Evolutionary conservation across 805 yeast species (phyloP).

Genomic region (Tetrapisispora iriomotensis): DNA sequence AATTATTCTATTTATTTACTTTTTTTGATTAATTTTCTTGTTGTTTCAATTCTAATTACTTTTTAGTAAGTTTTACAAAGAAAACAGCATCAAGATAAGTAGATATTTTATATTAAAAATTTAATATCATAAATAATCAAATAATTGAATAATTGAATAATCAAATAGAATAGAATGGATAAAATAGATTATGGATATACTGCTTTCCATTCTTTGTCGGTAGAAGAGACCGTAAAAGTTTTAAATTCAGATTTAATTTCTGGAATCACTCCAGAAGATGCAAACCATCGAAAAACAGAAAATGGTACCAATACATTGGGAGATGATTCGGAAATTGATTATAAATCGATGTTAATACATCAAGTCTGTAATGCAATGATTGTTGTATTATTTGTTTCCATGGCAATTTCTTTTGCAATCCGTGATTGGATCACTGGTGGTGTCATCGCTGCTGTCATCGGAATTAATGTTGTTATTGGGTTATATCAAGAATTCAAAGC

Average conservation of each 20-base stretch:
- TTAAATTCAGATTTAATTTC: constrained; percentile 46
- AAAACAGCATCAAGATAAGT: too few relatives aligned
- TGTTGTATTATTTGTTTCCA: constrained; percentile 77
- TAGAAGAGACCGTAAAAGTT: constrained; percentile 50
- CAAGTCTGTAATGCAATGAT: constrained; percentile 91
- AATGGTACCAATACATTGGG: constrained; percentile 76
- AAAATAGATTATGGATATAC: constrained; percentile 6
- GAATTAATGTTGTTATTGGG: constrained; percentile 90
- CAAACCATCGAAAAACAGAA: constrained; percentile 52
- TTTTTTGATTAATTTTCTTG: too few relatives aligned
- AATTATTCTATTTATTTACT: too few relatives aligned
- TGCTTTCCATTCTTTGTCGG: constrained; percentile 47
- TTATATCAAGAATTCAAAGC: constrained; percentile 93
- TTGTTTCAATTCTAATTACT: too few relatives aligned
- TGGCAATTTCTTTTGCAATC: constrained; percentile 75
- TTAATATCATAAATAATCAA: too few relatives aligned
- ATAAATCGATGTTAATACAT: constrained; percentile 61
- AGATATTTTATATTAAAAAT: too few relatives aligned
- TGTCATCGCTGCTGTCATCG: constrained; percentile 79
- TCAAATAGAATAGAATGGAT: too few relatives aligned
- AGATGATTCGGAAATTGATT: constrained; percentile 66
- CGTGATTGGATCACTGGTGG: constrained; percentile 92
- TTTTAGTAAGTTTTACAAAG: too few relatives aligned
- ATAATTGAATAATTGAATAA: too few relatives aligned
- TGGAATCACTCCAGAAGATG: constrained; percentile 64